A percentile compares a stretch with the other conserved stretches of the same genome.
phyloP scores from a whole-genome alignment of 179 eudicot genomes.

The Spergularia azorica region DNA sequence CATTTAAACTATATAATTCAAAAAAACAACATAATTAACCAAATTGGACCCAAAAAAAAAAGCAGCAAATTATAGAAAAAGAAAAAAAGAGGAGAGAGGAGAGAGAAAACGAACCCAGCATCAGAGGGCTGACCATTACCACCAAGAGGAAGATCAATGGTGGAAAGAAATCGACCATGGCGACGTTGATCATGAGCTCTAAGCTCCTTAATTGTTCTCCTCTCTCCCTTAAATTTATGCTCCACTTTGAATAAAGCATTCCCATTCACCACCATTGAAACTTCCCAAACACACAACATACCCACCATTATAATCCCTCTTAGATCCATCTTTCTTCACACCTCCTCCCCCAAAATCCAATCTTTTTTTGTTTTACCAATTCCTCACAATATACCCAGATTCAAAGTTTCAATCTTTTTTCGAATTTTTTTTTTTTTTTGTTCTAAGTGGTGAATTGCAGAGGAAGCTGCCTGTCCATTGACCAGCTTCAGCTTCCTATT shows the following conservation, averaged over 20 bases:
- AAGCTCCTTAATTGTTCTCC: conserved; percentile 39
- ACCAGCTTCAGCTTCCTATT: conserved; percentile 22
- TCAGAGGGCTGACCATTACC: conserved; percentile 77
- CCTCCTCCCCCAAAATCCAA: neutral
- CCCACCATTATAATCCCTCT: conserved; percentile 21
- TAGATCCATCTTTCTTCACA: conserved; percentile 29
- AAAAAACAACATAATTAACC: conserved; percentile 9
- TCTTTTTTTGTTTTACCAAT: conserved; percentile 1
- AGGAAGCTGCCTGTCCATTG: conserved; percentile 26
- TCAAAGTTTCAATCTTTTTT: neutral
- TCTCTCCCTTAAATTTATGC: conserved; percentile 56
- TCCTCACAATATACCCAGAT: conserved; percentile 3
- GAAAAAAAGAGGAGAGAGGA: neutral
- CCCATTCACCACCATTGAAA: conserved; percentile 27
- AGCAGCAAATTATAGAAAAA: neutral
- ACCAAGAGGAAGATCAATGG: conserved; percentile 77
- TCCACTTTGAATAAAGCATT: conserved; percentile 64
- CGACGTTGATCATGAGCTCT: conserved; percentile 62
- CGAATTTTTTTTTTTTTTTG: neutral
- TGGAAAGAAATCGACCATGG: conserved; percentile 65
- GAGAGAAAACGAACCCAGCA: conserved; percentile 55
- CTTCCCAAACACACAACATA: conserved; percentile 23
- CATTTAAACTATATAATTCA: neutral
- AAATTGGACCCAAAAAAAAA: neutral
- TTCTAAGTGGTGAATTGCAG: neutral